phyloP scores from a whole-genome alignment of 108 stramenopile species.

The Hondaea fermentalgiana region DNA sequence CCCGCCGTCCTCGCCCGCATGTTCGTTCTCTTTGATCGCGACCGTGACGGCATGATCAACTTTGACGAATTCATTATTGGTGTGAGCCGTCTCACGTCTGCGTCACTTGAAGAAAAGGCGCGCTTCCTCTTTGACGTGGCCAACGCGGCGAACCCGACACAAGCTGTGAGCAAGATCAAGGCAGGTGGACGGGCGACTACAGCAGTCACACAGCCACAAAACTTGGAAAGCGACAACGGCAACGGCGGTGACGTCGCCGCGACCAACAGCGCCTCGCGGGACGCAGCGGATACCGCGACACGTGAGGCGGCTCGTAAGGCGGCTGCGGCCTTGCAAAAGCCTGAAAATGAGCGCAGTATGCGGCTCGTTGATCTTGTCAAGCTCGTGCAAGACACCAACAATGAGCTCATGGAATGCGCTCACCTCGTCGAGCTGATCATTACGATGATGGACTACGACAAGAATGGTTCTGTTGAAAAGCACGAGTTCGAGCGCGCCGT shows the following conservation, averaged over 20 bases:
- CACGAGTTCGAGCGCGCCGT: constrained; percentile 5
- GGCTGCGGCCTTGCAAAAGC: no score
- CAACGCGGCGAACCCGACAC: neutral
- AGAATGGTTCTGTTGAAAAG: neutral
- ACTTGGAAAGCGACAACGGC: neutral
- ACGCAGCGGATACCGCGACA: neutral
- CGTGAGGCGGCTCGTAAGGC: neutral
- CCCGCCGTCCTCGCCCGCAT: neutral
- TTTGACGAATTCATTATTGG: constrained; percentile 16
- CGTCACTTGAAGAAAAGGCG: neutral
- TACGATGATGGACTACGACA: constrained; percentile 17
- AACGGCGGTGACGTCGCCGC: no score
- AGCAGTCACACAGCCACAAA: neutral
- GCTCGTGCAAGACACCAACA: neutral
- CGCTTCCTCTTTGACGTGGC: constrained; percentile 18
- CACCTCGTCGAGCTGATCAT: constrained; percentile 17
- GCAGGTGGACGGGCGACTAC: no score
- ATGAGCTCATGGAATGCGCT: neutral
- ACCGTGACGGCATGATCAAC: neutral
- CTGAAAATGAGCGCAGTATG: no score
- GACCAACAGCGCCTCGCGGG: no score
- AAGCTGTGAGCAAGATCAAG: no score
- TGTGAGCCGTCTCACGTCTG: neutral
- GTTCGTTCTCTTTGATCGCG: neutral
- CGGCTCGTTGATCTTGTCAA: neutral